Percentiles rank a stretch among this genome's conserved stretches.
These are phyloP conservation scores for Mortierella sp. DNA, from an alignment of 371 early-diverging fungal species.

Conservation along the genomic window DNA sequence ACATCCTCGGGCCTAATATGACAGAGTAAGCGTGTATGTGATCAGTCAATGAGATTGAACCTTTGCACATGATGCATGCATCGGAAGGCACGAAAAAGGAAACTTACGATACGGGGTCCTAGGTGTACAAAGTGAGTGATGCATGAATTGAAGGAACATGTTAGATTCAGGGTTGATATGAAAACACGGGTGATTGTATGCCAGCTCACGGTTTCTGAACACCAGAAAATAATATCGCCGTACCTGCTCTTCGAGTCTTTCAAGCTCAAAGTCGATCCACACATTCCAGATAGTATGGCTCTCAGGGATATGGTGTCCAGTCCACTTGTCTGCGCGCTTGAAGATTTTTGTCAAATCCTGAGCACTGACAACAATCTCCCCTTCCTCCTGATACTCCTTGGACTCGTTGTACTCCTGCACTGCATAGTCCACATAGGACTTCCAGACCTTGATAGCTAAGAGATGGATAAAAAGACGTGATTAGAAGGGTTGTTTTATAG, in stretches of 20 bases:
- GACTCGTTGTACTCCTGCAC: constrained; percentile 40
- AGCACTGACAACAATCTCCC: constrained; percentile 18
- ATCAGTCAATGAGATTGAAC: background rate
- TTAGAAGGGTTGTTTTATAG: background rate
- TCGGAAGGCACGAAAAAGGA: background rate
- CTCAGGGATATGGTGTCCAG: constrained; percentile 29
- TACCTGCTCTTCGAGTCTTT: constrained; percentile 23
- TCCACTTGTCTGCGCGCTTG: constrained; percentile 28
- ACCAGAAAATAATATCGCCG: background rate
- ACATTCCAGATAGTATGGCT: constrained; percentile 50
- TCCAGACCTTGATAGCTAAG: constrained; percentile 49
- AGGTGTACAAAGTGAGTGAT: background rate
- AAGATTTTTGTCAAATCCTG: constrained; percentile 24
- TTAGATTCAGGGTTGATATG: background rate
- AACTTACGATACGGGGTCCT: constrained; percentile 21
- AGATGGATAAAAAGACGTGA: background rate
- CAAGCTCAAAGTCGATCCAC: constrained; percentile 39
- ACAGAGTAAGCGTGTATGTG: background rate
- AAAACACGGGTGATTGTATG: background rate
- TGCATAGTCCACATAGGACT: constrained; percentile 42
- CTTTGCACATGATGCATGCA: background rate
- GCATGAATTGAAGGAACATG: background rate
- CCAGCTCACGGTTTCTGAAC: background rate
- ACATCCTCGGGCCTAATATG: constrained; percentile 31
- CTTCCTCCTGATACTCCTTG: constrained; percentile 17